Evolutionary conservation across 495 filamentous ascomycete genomes (phyloP).

Genomic region (Penicillium cosmopolitanum): DNA sequence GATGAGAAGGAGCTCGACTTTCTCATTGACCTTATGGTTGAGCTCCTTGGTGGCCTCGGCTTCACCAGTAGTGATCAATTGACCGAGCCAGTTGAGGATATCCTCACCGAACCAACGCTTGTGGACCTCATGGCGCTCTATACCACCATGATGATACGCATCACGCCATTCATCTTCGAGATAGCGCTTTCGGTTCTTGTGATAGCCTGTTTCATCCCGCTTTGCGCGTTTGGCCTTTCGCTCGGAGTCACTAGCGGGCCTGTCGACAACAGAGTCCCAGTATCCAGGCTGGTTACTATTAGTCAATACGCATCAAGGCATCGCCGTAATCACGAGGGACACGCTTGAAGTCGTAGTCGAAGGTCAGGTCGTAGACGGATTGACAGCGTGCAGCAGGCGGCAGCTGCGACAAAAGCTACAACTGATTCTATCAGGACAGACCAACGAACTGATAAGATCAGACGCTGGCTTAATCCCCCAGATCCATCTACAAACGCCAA

Average conservation of each 20-base stretch:
- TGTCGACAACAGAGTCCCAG: slow-evolving; percentile 38
- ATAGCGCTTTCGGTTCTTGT: slow-evolving; percentile 32
- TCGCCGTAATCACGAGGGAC: slow-evolving; percentile 37
- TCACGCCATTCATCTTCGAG: slow-evolving; percentile 39
- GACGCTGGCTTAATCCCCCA: no score
- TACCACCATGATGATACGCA: slow-evolving; percentile 22
- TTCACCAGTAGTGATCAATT: slow-evolving; percentile 10
- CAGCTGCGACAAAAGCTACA: no score
- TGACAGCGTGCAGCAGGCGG: no score
- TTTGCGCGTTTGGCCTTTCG: slow-evolving; percentile 19
- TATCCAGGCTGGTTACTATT: slow-evolving; percentile 38
- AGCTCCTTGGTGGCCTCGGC: slow-evolving; percentile 22
- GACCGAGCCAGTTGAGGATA: slow-evolving; percentile 9
- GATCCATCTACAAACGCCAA: no score
- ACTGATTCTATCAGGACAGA: no score
- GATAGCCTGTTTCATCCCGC: slow-evolving; percentile 6
- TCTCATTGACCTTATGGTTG: slow-evolving; percentile 18
- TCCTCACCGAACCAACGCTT: slow-evolving; percentile 10
- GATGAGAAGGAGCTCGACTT: slow-evolving; percentile 16
- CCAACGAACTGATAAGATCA: no score
- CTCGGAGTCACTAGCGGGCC: slow-evolving; percentile 11
- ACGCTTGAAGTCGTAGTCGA: slow-evolving; percentile 38
- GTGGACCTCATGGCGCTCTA: slow-evolving; percentile 9
- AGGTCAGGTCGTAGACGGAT: slow-evolving; percentile 34
- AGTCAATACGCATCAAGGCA: slow-evolving; percentile 39